Conservation (phyloP, 2,329 filamentous ascomycete species). For the Fusarium beomiforme region DNA sequence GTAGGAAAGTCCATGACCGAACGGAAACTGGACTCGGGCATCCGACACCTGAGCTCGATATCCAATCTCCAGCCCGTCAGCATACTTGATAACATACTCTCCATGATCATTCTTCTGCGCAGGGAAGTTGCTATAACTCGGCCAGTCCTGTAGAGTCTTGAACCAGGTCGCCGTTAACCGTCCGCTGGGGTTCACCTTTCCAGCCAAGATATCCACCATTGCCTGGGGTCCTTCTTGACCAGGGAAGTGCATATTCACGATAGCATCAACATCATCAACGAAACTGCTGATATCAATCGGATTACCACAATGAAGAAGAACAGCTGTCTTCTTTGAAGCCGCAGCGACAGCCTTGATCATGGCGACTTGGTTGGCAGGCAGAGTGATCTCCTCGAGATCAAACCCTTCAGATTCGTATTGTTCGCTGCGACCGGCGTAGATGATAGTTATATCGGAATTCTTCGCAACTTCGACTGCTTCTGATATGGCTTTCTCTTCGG, state of each 20-base stretch:
- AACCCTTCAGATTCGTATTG: neutral
- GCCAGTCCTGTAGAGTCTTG: neutral
- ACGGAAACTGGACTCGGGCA: neutral
- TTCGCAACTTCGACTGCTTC: neutral
- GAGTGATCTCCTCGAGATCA: neutral
- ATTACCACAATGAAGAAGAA: neutral
- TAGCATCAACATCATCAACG: neutral
- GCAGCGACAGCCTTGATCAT: neutral
- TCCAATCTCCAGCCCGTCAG: conserved; percentile 19
- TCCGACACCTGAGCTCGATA: conserved; percentile 6
- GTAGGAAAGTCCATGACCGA: conserved; percentile 27
- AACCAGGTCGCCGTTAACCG: neutral
- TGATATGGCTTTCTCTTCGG: neutral
- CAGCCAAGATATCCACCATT: neutral
- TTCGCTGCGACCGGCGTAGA: neutral
- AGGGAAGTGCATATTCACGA: neutral
- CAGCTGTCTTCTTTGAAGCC: neutral
- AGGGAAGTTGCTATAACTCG: conserved; percentile 8
- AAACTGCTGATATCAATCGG: neutral
- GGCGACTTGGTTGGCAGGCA: neutral
- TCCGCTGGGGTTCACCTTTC: neutral
- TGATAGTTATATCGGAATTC: neutral
- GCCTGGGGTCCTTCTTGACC: neutral
- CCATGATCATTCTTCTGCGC: neutral
- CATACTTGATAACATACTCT: conserved; percentile 1